Conservation (phyloP, 768 basidiomycete species). For the Suillus clintonianus region DNA sequence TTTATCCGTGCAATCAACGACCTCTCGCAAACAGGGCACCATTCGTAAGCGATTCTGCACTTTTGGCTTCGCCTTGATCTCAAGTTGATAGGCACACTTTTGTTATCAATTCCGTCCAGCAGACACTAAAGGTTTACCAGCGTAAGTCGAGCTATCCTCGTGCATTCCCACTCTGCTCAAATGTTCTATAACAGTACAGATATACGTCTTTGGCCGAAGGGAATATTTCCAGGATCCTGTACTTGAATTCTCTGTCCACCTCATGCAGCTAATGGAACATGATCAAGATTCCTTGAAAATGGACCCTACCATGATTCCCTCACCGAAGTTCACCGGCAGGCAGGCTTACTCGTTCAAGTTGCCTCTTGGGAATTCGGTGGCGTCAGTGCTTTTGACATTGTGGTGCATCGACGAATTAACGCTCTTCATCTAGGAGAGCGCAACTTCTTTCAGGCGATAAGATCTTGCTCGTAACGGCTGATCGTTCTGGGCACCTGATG, state of each 20-base stretch:
- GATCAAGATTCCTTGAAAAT: constrained; percentile 30
- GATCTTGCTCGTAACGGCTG: constrained; percentile 44
- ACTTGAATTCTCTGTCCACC: constrained; percentile 22
- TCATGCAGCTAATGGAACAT: constrained; percentile 28
- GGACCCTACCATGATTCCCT: constrained; percentile 21
- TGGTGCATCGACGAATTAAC: neutral
- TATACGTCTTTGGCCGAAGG: constrained; percentile 15
- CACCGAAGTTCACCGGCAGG: constrained; percentile 17
- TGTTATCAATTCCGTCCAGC: constrained; percentile 1
- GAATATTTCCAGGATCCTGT: constrained; percentile 22
- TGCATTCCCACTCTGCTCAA: neutral
- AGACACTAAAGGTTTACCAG: neutral
- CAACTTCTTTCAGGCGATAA: constrained; percentile 46
- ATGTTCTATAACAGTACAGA: neutral
- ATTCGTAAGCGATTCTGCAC: constrained; percentile 8
- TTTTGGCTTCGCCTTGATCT: neutral
- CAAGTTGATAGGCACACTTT: constrained; percentile 11
- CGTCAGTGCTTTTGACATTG: neutral
- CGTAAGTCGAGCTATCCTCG: neutral
- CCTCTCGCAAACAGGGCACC: constrained; percentile 1
- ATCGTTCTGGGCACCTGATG: constrained; percentile 32
- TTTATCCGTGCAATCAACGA: constrained; percentile 23
- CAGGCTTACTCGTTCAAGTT: constrained; percentile 18
- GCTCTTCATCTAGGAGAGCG: constrained; percentile 23
- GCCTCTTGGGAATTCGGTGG: constrained; percentile 18